A percentile compares a stretch with the other conserved stretches of the same genome.
These are phyloP conservation scores for Ceratocystis ficicola DNA, from an alignment of 2,329 filamentous ascomycete species.

Conservation along the genomic window DNA sequence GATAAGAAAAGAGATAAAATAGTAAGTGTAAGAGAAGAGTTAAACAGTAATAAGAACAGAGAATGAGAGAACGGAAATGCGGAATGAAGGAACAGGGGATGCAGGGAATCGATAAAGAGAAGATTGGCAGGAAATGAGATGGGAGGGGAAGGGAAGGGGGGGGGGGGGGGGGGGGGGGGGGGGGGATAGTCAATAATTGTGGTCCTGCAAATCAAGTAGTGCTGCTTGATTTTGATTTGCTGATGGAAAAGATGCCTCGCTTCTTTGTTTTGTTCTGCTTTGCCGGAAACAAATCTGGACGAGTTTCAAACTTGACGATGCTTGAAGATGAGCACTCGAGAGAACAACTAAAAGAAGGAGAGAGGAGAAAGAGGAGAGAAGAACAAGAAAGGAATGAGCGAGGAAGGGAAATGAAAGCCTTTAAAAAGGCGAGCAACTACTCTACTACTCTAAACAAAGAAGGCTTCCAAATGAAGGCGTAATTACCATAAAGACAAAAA, in stretches of 20 bases:
- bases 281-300: background rate
- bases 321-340: background rate
- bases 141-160: too few species aligned
- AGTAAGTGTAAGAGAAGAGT: too few species aligned
- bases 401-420: background rate
- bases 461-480: slow-evolving; percentile 4
- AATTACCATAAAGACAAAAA: background rate
- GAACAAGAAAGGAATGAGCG: background rate
- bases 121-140: too few species aligned
- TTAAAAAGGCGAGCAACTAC: slow-evolving; percentile 4
- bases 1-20: too few species aligned
- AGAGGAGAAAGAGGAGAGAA: background rate
- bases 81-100: too few species aligned
- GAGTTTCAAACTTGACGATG: background rate
- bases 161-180: too few species aligned
- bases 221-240: background rate
- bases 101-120: too few species aligned
- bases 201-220: background rate
- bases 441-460: background rate
- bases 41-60: too few species aligned
- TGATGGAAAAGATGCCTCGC: background rate
- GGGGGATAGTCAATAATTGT: too few species aligned
- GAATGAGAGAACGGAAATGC: too few species aligned
- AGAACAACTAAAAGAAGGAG: background rate
- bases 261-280: background rate